Base-by-base conservation (phyloP, 78 protist species). In the Andalucia godoyi region DNA sequence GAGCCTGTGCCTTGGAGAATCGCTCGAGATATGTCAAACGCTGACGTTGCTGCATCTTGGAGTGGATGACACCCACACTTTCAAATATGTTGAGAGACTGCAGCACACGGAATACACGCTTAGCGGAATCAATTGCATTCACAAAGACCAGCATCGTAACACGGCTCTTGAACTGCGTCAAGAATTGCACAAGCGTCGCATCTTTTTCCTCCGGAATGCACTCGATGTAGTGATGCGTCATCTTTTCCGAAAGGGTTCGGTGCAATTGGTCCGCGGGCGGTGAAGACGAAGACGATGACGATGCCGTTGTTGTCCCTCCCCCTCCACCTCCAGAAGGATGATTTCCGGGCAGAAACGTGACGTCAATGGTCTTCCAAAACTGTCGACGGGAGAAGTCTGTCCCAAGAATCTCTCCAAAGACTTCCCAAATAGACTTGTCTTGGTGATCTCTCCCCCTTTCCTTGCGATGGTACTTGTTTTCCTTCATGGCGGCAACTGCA, bases 91-190 rank as follows among this genome's bases (percentile, higher is more conserved):
- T n/a, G 2, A 85, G 66, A 37, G 62, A 62, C 25, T 17, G 6
- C n/a, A 86, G 66, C 29, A 86, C 0, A 34, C 34, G 0, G 8
- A 27, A 25, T 4, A 80, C 42, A 38, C 81, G 74, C 61, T 2
- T 47, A 38, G 77, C 79, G 40, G 51, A 39, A 59, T 59, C 61
- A 58, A 86, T 73, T 13, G 90, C 58, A 77, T 88, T 87, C 25
- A 66, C 82, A 52, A 88, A 88, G 34, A 88, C 80, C 54, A 88
- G 27, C 27, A 89, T 79, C 8, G 82, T 34, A 18, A 82, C 91
- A 1, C 51, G 42, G n/a, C n/a, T n/a, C 51, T 51, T 10, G 58
- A 36, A 50, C 21, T 71, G 17, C 30, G 50, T 45, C 27, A 83
- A 60, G 29, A 86, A 79, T 39, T 70, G 33, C 59, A 50, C 74